Conservation (phyloP, 106 monocot species). For the Acorus gramineus region DNA sequence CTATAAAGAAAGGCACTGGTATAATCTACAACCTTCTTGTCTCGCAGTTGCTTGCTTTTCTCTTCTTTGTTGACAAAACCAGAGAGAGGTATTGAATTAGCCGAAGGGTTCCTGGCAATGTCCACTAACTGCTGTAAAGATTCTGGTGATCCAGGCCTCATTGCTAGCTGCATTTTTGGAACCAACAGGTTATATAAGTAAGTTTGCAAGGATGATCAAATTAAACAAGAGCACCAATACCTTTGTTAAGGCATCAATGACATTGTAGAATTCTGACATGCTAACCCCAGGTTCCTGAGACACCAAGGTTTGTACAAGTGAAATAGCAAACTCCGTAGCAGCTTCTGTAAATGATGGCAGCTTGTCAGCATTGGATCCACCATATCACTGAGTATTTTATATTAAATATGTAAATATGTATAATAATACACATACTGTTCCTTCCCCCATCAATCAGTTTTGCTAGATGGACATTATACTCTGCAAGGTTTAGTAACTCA, state of each 20-base stretch:
- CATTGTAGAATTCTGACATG: conserved; percentile 61
- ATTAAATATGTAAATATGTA: too few relatives aligned
- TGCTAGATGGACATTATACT: conserved; percentile 81
- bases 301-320: conserved; percentile 63
- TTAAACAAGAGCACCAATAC: conserved; percentile 11
- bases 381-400: too few relatives aligned
- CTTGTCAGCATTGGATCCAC: too few relatives aligned
- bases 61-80: conserved; percentile 56
- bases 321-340: conserved; percentile 77
- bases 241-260: conserved; percentile 76
- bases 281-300: conserved; percentile 60
- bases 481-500: conserved; percentile 81
- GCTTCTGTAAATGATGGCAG: conserved; percentile 36
- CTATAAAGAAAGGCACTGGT: background rate
- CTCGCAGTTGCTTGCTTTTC: conserved; percentile 47
- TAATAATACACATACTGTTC: conserved; percentile 57
- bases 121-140: conserved; percentile 65
- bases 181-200: background rate
- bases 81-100: conserved; percentile 21
- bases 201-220: background rate
- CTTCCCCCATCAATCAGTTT: conserved; percentile 94
- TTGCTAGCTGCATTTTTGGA: conserved; percentile 51
- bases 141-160: conserved; percentile 57
- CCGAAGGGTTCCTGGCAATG: conserved; percentile 35
- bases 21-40: conserved; percentile 45